Evolutionary conservation across 2,329 filamentous ascomycete species (phyloP).

Genomic region (Aspergillus viridinutans): DNA sequence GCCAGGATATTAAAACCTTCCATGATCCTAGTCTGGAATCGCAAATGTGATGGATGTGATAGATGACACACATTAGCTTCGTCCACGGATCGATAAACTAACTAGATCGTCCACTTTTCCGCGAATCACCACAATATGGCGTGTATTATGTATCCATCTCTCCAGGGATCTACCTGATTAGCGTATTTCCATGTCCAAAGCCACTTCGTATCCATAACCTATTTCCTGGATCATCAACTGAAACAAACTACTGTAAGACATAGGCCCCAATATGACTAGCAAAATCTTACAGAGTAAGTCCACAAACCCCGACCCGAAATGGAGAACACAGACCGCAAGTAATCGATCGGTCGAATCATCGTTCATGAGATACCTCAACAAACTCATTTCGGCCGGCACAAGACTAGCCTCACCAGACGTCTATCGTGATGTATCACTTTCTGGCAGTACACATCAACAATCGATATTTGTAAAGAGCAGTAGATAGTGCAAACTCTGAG

Average conservation of each 20-base stretch:
- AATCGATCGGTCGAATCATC: not conserved
- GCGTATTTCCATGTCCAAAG: not conserved
- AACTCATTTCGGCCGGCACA: not conserved
- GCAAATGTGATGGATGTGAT: not conserved
- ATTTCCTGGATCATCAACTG: no score
- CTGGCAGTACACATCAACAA: not conserved
- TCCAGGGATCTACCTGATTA: not conserved
- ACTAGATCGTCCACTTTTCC: not conserved
- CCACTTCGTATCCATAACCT: no score
- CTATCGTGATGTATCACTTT: not conserved
- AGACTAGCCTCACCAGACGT: not conserved
- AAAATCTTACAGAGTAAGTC: no score
- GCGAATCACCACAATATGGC: not conserved
- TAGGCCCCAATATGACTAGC: no score
- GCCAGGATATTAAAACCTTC: not conserved
- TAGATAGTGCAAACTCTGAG: not conserved
- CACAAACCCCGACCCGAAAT: not conserved
- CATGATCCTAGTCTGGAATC: not conserved
- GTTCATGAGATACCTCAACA: not conserved
- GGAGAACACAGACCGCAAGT: not conserved
- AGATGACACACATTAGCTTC: not conserved
- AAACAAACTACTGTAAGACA: no score
- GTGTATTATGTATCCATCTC: not conserved
- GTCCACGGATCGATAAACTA: not conserved
- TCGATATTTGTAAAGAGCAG: no score